These are phyloP conservation scores for Diaporthe sp. DNA, from an alignment of 2,329 filamentous ascomycete genomes.

Conservation along the genomic window DNA sequence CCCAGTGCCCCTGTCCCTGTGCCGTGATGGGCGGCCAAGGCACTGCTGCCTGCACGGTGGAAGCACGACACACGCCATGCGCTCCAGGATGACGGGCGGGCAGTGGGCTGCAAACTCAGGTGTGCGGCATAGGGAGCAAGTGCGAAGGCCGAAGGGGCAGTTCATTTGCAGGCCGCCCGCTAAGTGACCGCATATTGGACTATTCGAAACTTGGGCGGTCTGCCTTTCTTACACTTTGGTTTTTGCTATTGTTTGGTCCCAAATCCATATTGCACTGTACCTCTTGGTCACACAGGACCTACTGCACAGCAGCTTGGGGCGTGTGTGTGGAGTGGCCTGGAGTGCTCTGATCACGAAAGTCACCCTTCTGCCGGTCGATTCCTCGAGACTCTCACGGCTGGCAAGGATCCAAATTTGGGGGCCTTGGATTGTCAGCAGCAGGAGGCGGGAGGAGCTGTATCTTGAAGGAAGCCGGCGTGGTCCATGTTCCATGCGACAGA, in stretches of 20 bases:
- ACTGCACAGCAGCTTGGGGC: background rate
- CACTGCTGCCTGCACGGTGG: slow-evolving; percentile 24
- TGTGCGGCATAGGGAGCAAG: background rate
- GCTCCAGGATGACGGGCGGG: background rate
- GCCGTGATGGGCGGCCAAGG: slow-evolving; percentile 3
- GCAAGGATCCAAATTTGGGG: slow-evolving; percentile 2
- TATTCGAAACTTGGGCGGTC: slow-evolving; percentile 4
- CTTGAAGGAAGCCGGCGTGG: background rate
- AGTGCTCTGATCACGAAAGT: background rate
- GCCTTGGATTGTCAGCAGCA: background rate
- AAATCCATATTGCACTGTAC: background rate
- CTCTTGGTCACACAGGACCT: background rate
- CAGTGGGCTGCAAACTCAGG: slow-evolving; percentile 4
- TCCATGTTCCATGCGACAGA: background rate
- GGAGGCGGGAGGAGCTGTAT: background rate
- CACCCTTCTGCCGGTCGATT: background rate
- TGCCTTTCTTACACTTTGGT: slow-evolving; percentile 39
- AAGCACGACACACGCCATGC: slow-evolving; percentile 23
- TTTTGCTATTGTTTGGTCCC: background rate
- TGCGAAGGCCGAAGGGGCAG: slow-evolving; percentile 1
- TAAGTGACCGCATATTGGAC: slow-evolving; percentile 17
- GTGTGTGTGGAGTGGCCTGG: background rate
- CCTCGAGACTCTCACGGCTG: background rate
- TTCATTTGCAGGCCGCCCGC: slow-evolving; percentile 11
- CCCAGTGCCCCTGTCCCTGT: background rate